Percentiles rank a stretch among this genome's conserved stretches.
Conservation (phyloP, 148 eudicot genomes). For the Vaccinium myrtillus region DNA sequence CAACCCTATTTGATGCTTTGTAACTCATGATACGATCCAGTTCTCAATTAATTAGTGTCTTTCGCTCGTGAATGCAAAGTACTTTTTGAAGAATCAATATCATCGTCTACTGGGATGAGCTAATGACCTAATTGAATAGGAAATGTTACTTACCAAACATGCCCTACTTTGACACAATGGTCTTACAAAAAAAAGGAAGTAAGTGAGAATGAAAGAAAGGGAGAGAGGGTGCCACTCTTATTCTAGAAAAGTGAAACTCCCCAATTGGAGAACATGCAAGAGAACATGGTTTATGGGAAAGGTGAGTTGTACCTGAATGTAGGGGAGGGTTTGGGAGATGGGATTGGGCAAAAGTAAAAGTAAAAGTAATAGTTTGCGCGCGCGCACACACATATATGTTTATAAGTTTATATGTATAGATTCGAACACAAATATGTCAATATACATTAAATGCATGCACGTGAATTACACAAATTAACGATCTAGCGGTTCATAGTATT, state of each 20-base stretch:
- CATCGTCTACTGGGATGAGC: background rate
- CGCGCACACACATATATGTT: too few relatives aligned
- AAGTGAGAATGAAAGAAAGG: constrained; percentile 10
- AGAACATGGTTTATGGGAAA: background rate
- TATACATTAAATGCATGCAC: too few relatives aligned
- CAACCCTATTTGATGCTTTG: background rate
- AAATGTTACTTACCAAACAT: background rate
- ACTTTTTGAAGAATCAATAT: background rate
- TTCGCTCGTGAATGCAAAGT: background rate
- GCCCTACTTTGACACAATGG: background rate
- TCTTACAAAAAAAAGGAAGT: background rate
- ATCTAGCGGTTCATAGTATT: background rate
- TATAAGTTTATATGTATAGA: background rate
- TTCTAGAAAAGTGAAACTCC: background rate
- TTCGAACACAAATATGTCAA: background rate
- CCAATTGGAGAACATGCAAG: background rate
- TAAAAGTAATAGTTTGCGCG: too few relatives aligned
- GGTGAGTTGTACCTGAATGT: background rate
- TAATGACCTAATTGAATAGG: background rate
- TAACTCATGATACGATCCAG: background rate
- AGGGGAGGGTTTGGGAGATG: background rate
- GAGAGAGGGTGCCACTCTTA: constrained; percentile 1
- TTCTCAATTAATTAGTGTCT: background rate
- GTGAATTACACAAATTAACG: background rate
- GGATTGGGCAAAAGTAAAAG: background rate